Percentiles rank a stretch among this genome's conserved stretches.
Evolutionary conservation across 73 alveolate species (phyloP).

Genomic region (Paramecium pentaurelia): DNA sequence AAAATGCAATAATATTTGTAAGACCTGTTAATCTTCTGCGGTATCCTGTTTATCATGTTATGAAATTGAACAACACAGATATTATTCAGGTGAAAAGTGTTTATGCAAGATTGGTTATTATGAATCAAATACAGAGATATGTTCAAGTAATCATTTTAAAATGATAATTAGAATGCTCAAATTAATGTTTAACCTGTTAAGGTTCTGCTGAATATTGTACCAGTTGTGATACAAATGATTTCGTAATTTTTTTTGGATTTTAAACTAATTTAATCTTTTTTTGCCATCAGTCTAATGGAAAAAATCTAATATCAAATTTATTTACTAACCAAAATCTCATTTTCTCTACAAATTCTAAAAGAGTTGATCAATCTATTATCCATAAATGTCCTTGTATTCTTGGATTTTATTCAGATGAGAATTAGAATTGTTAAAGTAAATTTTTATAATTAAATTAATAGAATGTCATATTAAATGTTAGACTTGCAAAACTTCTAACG

Average conservation of each 20-base stretch:
- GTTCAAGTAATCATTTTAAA: background rate
- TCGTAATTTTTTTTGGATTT: no score
- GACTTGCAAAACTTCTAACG: background rate
- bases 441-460: background rate
- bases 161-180: background rate
- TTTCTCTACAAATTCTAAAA: background rate
- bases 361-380: background rate
- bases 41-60: background rate
- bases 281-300: no score
- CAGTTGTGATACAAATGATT: background rate
- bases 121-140: background rate
- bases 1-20: background rate
- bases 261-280: no score
- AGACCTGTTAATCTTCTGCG: background rate
- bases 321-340: no score
- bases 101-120: background rate
- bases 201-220: background rate
- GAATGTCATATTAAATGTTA: background rate
- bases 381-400: background rate
- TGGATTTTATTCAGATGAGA: background rate
- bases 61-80: background rate
- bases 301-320: no score
- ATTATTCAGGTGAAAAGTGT: background rate
- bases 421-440: background rate
- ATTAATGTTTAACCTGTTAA: background rate